These are phyloP conservation scores for Picea abies DNA, from an alignment of 83 land plant genomes.

Conservation along the genomic window DNA sequence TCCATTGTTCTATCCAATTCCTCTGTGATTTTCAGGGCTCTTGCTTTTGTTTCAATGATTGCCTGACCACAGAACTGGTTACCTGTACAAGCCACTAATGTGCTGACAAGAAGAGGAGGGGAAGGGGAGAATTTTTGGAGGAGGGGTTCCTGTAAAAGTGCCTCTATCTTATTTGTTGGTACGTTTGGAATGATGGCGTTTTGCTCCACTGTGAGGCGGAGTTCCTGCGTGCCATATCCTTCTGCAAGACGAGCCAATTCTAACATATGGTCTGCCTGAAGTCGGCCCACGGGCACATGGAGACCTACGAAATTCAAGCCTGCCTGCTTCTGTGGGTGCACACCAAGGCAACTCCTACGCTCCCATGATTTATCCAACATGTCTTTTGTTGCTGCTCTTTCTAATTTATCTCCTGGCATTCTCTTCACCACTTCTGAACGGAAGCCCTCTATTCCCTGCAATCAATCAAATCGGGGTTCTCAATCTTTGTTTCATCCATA, in stretches of 20 bases:
- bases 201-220: conserved; percentile 94
- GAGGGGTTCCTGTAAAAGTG: conserved; percentile 71
- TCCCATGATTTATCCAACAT: conserved; percentile 70
- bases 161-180: conserved; percentile 42
- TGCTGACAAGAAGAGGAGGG: conserved; percentile 67
- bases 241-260: conserved; percentile 94
- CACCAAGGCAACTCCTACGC: conserved; percentile 81
- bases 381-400: conserved; percentile 69
- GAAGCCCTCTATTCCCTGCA: too few species aligned
- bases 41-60: too few species aligned
- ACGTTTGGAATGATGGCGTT: conserved; percentile 89
- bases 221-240: conserved; percentile 83
- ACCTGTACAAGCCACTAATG: too few species aligned
- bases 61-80: too few species aligned
- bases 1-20: too few species aligned
- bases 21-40: too few species aligned
- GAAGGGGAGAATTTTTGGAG: conserved; percentile 59
- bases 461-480: too few species aligned
- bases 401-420: too few species aligned
- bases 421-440: background rate
- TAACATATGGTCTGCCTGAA: conserved; percentile 86
- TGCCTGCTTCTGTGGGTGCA: conserved; percentile 90
- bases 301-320: conserved; percentile 83
- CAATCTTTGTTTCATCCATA: too few species aligned
- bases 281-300: conserved; percentile 90